Evolutionary conservation across 768 basidiomycete genomes (phyloP).

Genomic region (Suillus spraguei): DNA sequence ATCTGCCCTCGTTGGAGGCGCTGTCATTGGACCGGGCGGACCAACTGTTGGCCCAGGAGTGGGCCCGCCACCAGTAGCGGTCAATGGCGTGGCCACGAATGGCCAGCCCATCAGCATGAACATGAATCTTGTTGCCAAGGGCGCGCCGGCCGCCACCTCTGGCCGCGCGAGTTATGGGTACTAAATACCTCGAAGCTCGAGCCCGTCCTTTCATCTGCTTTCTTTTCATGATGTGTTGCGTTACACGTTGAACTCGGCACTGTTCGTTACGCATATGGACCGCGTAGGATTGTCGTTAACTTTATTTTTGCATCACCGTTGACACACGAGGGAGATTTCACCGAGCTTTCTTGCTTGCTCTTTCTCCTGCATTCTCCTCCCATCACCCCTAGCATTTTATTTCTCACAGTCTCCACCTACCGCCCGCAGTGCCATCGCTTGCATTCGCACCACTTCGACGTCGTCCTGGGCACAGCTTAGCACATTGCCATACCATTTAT

Average conservation of each 20-base stretch:
- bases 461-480: neutral
- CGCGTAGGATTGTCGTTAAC: conserved; percentile 3
- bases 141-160: conserved; percentile 31
- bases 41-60: conserved; percentile 33
- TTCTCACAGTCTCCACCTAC: neutral
- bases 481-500: neutral
- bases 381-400: conserved; percentile 6
- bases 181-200: conserved; percentile 21
- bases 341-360: neutral
- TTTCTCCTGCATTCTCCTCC: conserved; percentile 3
- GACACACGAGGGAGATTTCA: conserved; percentile 3
- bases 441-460: neutral
- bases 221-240: conserved; percentile 18
- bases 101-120: conserved; percentile 46
- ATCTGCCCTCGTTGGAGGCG: conserved; percentile 68
- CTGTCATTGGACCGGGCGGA: conserved; percentile 49
- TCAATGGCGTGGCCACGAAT: conserved; percentile 28
- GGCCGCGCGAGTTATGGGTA: conserved; percentile 45
- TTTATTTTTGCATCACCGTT: neutral
- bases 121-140: conserved; percentile 42
- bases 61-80: conserved; percentile 27
- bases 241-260: neutral
- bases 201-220: conserved; percentile 13
- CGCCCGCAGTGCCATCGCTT: neutral
- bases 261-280: neutral